Evolutionary conservation across 345 rosid genomes (phyloP).

Genomic region (Stellera chamaejasme): DNA sequence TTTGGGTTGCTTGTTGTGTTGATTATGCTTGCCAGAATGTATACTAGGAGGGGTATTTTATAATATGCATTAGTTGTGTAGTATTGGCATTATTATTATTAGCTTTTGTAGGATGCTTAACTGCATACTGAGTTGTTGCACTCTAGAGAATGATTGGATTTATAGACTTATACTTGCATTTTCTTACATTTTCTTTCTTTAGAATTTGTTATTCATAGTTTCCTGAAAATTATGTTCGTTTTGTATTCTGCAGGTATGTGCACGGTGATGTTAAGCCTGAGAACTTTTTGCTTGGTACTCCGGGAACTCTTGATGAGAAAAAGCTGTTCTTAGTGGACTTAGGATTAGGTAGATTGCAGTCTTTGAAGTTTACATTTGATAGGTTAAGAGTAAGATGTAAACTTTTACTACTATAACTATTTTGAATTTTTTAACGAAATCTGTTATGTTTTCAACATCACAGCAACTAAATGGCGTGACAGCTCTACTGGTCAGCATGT

Average conservation of each 20-base stretch:
- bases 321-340: constrained; percentile 90
- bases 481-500: constrained; percentile 72
- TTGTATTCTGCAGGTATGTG: constrained; percentile 54
- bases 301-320: constrained; percentile 79
- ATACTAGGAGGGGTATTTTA: neutral
- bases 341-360: constrained; percentile 58
- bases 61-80: neutral
- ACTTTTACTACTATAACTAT: neutral
- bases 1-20: neutral
- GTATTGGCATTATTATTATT: no score
- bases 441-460: constrained; percentile 13
- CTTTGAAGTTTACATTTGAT: neutral
- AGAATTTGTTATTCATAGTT: neutral
- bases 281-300: constrained; percentile 88
- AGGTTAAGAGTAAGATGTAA: no score
- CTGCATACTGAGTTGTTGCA: no score
- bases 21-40: neutral
- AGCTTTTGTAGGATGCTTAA: no score
- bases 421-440: no score
- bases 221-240: constrained; percentile 13
- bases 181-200: neutral
- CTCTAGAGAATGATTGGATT: no score
- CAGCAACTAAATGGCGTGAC: constrained; percentile 94
- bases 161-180: no score
- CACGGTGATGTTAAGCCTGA: constrained; percentile 99